Conservation (phyloP, 805 yeast species). For the Blastobotrys americana region DNA sequence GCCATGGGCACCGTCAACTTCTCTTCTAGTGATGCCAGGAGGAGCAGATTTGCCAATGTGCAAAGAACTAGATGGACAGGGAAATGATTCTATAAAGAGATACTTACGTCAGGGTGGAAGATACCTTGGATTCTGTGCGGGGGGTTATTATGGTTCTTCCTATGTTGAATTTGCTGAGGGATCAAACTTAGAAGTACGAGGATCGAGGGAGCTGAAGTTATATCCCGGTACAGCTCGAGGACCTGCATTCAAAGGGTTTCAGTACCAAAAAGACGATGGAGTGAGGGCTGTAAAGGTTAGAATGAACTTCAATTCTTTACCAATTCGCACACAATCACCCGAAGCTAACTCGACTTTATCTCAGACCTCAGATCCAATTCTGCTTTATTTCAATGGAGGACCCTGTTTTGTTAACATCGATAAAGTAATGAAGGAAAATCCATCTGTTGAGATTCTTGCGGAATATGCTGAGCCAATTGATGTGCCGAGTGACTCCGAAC, state of each 20-base stretch:
- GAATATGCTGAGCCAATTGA: slow-evolving; percentile 51
- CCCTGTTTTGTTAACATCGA: slow-evolving; percentile 74
- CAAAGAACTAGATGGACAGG: slow-evolving; percentile 59
- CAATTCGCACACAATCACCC: not conserved
- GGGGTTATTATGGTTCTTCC: slow-evolving; percentile 76
- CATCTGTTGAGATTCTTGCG: slow-evolving; percentile 67
- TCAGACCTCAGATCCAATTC: too few relatives aligned
- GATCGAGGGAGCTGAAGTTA: slow-evolving; percentile 72
- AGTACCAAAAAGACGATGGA: slow-evolving; percentile 70
- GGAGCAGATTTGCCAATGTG: slow-evolving; percentile 94
- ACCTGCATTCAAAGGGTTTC: slow-evolving; percentile 70
- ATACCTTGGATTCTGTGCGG: slow-evolving; percentile 88
- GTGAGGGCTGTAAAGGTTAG: slow-evolving; percentile 51
- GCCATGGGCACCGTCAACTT: slow-evolving; percentile 82
- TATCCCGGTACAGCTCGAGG: slow-evolving; percentile 84
- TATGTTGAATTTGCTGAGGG: slow-evolving; percentile 82
- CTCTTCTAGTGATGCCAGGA: slow-evolving; percentile 83
- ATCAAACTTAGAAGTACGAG: slow-evolving; percentile 67
- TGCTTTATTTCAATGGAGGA: slow-evolving; percentile 79
- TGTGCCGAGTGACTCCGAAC: slow-evolving; percentile 31
- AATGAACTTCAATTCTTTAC: slow-evolving; percentile 28
- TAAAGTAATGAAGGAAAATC: slow-evolving; percentile 30
- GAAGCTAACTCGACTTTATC: too few relatives aligned
- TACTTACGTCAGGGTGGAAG: slow-evolving; percentile 75
- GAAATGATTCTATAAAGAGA: slow-evolving; percentile 51